Evolutionary conservation across 768 basidiomycete genomes (phyloP).

Genomic region (Lactarius trivialis): DNA sequence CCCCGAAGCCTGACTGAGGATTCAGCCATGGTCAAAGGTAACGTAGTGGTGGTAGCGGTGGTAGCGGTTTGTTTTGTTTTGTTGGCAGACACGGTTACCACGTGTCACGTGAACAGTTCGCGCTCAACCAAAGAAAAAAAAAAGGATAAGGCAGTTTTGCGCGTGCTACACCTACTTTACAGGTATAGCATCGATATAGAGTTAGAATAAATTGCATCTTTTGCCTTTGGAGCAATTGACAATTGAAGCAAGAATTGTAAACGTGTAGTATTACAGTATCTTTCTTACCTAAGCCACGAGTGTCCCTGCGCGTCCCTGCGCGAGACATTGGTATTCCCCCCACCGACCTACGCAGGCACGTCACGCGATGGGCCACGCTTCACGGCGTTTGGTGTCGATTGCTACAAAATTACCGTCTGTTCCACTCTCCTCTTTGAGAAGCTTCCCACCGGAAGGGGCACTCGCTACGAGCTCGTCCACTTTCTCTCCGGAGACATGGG

Average conservation of each 20-base stretch:
- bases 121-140: too few species aligned
- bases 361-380: slow-evolving; percentile 50
- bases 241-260: too few species aligned
- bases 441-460: slow-evolving; percentile 59
- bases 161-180: background rate
- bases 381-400: slow-evolving; percentile 44
- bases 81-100: background rate
- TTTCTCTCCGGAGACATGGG: slow-evolving; percentile 67
- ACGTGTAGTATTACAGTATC: too few species aligned
- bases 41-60: background rate
- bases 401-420: slow-evolving; percentile 47
- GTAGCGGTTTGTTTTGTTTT: background rate
- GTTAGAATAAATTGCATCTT: too few species aligned
- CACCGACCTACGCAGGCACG: background rate
- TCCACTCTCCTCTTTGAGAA: slow-evolving; percentile 45
- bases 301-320: background rate
- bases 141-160: background rate
- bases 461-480: slow-evolving; percentile 27
- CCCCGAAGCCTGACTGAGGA: slow-evolving; percentile 2
- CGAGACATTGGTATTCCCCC: background rate
- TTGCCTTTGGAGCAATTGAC: too few species aligned
- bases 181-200: too few species aligned
- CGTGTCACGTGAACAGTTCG: background rate
- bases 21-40: slow-evolving; percentile 15
- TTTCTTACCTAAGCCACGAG: background rate